Evolutionary conservation across 495 filamentous ascomycete species (phyloP).

Genomic region (Margaritispora aquatica): DNA sequence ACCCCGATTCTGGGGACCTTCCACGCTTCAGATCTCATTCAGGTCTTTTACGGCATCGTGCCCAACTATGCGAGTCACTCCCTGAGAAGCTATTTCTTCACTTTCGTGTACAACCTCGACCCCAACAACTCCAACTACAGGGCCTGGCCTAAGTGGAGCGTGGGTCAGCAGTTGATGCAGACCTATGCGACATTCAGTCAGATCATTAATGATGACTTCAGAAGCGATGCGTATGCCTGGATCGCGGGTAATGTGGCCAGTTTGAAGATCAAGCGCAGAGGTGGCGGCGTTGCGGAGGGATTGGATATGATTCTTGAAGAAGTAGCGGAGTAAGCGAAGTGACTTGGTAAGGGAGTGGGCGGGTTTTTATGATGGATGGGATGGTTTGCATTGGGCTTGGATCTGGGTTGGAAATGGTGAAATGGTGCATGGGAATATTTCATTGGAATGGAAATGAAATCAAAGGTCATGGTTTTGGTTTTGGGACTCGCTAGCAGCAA

Average conservation of each 20-base stretch:
- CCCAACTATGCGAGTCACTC: constrained; percentile 48
- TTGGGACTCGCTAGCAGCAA: too few relatives aligned
- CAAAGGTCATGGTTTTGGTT: too few relatives aligned
- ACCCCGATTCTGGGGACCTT: constrained; percentile 67
- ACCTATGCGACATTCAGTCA: constrained; percentile 40
- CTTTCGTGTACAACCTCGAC: constrained; percentile 59
- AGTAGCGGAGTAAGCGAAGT: too few relatives aligned
- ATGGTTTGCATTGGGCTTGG: not conserved
- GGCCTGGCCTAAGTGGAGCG: constrained; percentile 58
- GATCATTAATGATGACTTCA: constrained; percentile 55
- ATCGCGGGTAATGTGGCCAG: constrained; percentile 37
- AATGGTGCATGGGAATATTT: not conserved
- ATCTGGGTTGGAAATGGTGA: too few relatives aligned
- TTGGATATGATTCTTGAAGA: not conserved
- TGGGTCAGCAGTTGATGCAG: constrained; percentile 47
- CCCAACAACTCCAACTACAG: constrained; percentile 46
- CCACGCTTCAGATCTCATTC: constrained; percentile 51
- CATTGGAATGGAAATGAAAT: too few relatives aligned
- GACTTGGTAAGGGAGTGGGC: too few relatives aligned
- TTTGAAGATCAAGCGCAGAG: constrained; percentile 34
- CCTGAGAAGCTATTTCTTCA: constrained; percentile 57
- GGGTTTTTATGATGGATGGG: not conserved
- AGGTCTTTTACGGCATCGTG: constrained; percentile 18
- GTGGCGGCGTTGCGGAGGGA: too few relatives aligned
- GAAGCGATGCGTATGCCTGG: constrained; percentile 40